Evolutionary conservation across 2,329 filamentous ascomycete genomes (phyloP), one percentile per base, ranked within the genome.

Genomic region (Gremmenia infestans): DNA sequence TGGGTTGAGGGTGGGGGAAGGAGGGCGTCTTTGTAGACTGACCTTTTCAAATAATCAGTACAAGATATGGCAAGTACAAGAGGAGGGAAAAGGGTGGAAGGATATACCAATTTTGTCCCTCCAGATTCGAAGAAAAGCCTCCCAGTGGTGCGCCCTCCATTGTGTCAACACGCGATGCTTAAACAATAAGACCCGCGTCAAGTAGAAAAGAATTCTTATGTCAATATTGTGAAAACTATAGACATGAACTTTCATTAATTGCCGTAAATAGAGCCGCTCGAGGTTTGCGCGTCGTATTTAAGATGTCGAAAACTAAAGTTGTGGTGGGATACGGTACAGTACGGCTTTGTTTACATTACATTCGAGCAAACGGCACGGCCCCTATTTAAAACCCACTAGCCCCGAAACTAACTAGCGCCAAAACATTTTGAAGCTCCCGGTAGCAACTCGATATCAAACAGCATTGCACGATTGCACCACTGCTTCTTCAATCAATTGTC

Each of bases 11-110:
- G 60, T 53, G 51, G 62, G 2, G 64, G 67, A 32, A 56, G 57
- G 48, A 70, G 66, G 9, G 59, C 56, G 53, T 69, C 67, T 61
- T 63, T 64, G 43, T 63, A 67, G 9, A 70, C 60, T 15, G 62
- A 59, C 63, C 68, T 70, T 51, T 36, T 46, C 5, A 23, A 36
- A 19, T 39, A 7, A 53, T 45, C 19, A 40, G 28, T 23, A 48
- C 36, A 43, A 4, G 9, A 5, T 14, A 14, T n/a, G 0, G 9
- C 22, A 7, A 36, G 12, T 51, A 22, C 49, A 2, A 25, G 3
- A 37, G 25, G 53, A 35, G 40, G 19, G 52, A 17, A 17, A 25
- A 25, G 35, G 39, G 25, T 3, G 11, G 45, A n/a, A n/a, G 37
- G n/a, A 25, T 40, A 48, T 61, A 62, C 63, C 54, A 58, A 57